Base-by-base conservation (phyloP, 768 basidiomycete genomes). In the Porpolomopsis calyptriformis region DNA sequence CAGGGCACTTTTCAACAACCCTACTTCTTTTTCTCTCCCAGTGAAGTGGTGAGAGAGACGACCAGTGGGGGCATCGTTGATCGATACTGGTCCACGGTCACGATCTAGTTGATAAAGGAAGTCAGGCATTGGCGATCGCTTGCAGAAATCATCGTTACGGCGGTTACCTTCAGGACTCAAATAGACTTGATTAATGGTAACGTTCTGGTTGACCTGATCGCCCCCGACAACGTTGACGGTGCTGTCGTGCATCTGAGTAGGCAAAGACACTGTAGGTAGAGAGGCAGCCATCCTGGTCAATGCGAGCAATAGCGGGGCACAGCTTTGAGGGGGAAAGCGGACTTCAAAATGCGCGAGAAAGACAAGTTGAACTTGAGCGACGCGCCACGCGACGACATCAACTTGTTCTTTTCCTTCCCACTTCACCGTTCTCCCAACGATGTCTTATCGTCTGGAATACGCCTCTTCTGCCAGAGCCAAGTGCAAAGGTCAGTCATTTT, bases 401-500 rank as follows among this genome's bases (percentile, higher is more conserved):
- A 47, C 20, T 55, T 54, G 54, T 53, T 53, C 59, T 56, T 52
- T 55, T 50, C 52, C 52, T 53, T 51, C 47, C 53, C 51, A 52
- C 47, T 49, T 47, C 49, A 35, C 34, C 49, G 43, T 49, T 51
- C 31, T 50, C 20, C 52, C 40, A 11, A 10, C 27, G 37, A 43
- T 39, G 45, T 23, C 36, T 29, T 89, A 89, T 66, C 78, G 86
- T 53, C 67, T 89, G 34, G 86, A 89, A 63, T 87, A 87, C 63
- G 78, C 86, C 43, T 49, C 64, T 37, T 79, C 77, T 47, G 70
- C 65, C 49, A 73, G 85, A 48, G 70, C 85, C 27, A 84, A 84
- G 66, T 89, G 85, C 67, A 87, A 85, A 70, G 86, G 85, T 82
- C 49, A 43, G 71, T 61, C 16, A 51, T 55, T 52, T 26, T 14